These are phyloP conservation scores for Saccharomyces paradoxus DNA, from an alignment of 805 yeast species.

Conservation along the genomic window DNA sequence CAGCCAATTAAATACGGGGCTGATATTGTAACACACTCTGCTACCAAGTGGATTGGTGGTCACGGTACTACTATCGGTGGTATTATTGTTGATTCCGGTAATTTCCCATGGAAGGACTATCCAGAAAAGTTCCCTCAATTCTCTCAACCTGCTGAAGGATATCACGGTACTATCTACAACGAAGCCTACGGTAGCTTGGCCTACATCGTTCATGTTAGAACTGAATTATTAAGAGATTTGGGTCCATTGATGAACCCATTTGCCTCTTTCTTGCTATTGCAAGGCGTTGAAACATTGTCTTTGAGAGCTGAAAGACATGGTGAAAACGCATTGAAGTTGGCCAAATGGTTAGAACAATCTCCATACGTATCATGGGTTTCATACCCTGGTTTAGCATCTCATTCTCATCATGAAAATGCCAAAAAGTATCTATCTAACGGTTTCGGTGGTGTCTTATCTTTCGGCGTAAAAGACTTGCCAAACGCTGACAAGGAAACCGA, in stretches of 20 bases:
- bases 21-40: conserved; percentile 86
- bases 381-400: conserved; percentile 79
- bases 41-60: conserved; percentile 97
- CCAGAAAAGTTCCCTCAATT: conserved; percentile 89
- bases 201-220: conserved; percentile 69
- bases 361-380: conserved; percentile 82
- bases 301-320: conserved; percentile 91
- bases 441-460: conserved; percentile 81
- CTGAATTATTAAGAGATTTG: conserved; percentile 81
- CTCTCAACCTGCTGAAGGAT: conserved; percentile 84
- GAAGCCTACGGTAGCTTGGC: conserved; percentile 79
- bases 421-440: conserved; percentile 74
- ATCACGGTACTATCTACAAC: conserved; percentile 78
- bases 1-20: conserved; percentile 85
- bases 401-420: conserved; percentile 70
- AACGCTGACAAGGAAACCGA: conserved; percentile 40
- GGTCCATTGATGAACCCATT: conserved; percentile 89
- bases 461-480: conserved; percentile 69
- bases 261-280: conserved; percentile 74
- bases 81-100: conserved; percentile 82
- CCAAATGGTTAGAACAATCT: conserved; percentile 63
- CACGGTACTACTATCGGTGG: conserved; percentile 95
- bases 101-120: conserved; percentile 81
- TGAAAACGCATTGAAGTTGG: conserved; percentile 70
- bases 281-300: conserved; percentile 91